Percentiles rank a stretch among this genome's conserved stretches.
Evolutionary conservation across 306 rosid genomes (phyloP).

Genomic region (Ziziphus jujuba): DNA sequence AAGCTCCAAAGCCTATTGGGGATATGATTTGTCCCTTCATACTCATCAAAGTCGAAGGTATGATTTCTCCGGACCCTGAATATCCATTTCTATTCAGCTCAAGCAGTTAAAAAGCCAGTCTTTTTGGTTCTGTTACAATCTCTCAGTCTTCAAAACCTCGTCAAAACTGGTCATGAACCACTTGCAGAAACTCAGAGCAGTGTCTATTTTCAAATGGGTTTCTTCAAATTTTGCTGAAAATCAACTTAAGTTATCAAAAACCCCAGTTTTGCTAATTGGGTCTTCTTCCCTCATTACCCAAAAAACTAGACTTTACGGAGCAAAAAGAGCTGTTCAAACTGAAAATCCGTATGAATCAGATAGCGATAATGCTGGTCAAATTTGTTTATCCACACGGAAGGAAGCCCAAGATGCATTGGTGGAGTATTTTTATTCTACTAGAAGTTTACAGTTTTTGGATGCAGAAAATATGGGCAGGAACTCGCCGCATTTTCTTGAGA

Average conservation of each 20-base stretch:
- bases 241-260: constrained; percentile 10
- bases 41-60: constrained; percentile 25
- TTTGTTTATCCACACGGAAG: constrained; percentile 22
- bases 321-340: constrained; percentile 19
- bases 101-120: neutral
- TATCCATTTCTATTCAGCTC: neutral
- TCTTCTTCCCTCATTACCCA: constrained; percentile 16
- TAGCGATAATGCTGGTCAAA: constrained; percentile 5
- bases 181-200: constrained; percentile 32
- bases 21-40: neutral
- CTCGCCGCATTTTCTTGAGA: constrained; percentile 55
- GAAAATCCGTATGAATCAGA: neutral
- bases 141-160: neutral
- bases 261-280: constrained; percentile 18
- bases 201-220: constrained; percentile 24
- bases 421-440: constrained; percentile 69
- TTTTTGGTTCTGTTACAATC: neutral
- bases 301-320: constrained; percentile 46
- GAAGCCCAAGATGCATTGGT: constrained; percentile 71
- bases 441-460: constrained; percentile 60
- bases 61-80: constrained; percentile 4
- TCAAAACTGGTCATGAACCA: constrained; percentile 44
- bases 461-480: constrained; percentile 81
- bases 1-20: neutral
- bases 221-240: constrained; percentile 27